A percentile compares a stretch with the other conserved stretches of the same genome.
These are phyloP conservation scores for Clarireedia monteithiana DNA, from an alignment of 2,329 filamentous ascomycete genomes.

Conservation along the genomic window DNA sequence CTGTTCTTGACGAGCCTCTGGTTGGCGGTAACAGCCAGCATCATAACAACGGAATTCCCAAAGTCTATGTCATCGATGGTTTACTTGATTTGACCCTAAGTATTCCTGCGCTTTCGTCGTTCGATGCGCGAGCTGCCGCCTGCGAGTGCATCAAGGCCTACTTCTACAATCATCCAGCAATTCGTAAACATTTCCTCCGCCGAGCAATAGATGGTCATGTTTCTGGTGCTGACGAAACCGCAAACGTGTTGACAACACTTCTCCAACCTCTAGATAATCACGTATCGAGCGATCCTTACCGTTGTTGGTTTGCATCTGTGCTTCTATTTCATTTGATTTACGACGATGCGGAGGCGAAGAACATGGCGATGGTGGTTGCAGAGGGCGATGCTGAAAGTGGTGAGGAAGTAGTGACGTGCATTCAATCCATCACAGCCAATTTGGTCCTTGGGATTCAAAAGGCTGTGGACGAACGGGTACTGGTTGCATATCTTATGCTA, in stretches of 20 bases:
- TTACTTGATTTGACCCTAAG: constrained; percentile 76
- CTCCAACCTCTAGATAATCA: constrained; percentile 57
- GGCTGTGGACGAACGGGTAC: constrained; percentile 68
- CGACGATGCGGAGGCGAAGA: constrained; percentile 73
- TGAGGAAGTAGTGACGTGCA: constrained; percentile 90
- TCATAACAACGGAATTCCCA: constrained; percentile 43
- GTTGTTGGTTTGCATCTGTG: constrained; percentile 81
- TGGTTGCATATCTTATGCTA: constrained; percentile 83
- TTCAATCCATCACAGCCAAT: constrained; percentile 81
- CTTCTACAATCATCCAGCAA: constrained; percentile 71
- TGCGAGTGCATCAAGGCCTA: constrained; percentile 92
- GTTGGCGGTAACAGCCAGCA: constrained; percentile 33
- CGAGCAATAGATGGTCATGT: constrained; percentile 84
- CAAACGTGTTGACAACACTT: constrained; percentile 81
- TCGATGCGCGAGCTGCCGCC: constrained; percentile 76
- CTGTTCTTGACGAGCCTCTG: constrained; percentile 40
- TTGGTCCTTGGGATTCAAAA: constrained; percentile 73
- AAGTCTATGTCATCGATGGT: constrained; percentile 88
- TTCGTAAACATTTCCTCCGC: constrained; percentile 76
- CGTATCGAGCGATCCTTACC: constrained; percentile 70
- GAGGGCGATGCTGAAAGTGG: constrained; percentile 85
- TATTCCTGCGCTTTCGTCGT: constrained; percentile 55
- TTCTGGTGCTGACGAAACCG: constrained; percentile 69
- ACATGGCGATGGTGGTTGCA: constrained; percentile 69
- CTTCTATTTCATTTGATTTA: constrained; percentile 80